Evolutionary conservation across 768 basidiomycete species (phyloP), one percentile per base, ranked within the genome.

Genomic region (Tulasnella sp.): DNA sequence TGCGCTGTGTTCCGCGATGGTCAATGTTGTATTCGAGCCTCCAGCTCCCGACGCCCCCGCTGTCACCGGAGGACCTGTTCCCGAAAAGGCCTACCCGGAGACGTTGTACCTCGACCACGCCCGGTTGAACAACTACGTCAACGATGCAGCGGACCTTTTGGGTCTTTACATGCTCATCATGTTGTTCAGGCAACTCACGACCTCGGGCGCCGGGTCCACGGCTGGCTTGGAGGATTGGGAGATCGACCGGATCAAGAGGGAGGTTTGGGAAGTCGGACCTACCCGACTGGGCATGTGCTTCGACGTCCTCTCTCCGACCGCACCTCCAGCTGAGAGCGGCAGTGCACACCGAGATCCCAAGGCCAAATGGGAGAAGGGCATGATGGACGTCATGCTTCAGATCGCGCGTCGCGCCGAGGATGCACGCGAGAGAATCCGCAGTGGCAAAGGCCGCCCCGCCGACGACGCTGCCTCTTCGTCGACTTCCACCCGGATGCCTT

Each of bases 161-260:
- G 88, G 90, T 67, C 83, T 93, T 71, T 93, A 91, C 83, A 91
- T 95, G 89, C 89, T 94, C 79, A 85, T 93, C 42, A 85, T 95
- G 80, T 88, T 94, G 29, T 94, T 90, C 81, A 89, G 93, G 54
- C 91, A 94, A 81, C 87, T 94, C 79, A 83, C 89, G 79, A 87
- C 89, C 74, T 85, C 85, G 49, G 80, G 84, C 81, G 85, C 71
- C 67, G 54, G 85, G 84, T 81, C 39, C 45, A 38, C 40, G 73
- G 78, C 67, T 72, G 77, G 1, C 25, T 82, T 88, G 72, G 87
- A 86, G 79, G 88, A 88, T 58, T 83, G 82, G 45, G 88, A 90
- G 52, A 82, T 93, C 77, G 81, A 86, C 78, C 85, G 84, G 78
- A 83, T 95, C 68, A 92, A 93, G 83, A 86, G 86, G 79, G 93